phyloP scores from a whole-genome alignment of 768 basidiomycete species.

The Trametes cingulata region DNA sequence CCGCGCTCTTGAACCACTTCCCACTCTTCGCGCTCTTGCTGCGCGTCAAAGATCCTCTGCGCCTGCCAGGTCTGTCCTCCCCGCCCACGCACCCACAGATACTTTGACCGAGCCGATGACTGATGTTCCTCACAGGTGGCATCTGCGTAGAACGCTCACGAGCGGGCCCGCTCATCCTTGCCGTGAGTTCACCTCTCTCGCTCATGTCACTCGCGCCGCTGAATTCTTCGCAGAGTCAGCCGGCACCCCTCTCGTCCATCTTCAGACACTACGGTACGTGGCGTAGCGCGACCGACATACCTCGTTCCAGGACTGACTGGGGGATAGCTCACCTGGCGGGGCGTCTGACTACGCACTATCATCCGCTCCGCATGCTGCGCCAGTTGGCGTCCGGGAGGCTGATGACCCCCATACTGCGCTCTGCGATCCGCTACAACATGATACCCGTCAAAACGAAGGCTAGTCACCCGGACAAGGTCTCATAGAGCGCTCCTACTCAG shows the following conservation, averaged over 20 bases:
- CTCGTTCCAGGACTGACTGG: too few relatives aligned
- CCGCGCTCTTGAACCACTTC: constrained; percentile 89
- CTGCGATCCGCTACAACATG: constrained; percentile 27
- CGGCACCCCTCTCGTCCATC: constrained; percentile 23
- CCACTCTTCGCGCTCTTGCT: constrained; percentile 89
- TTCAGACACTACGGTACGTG: constrained; percentile 26
- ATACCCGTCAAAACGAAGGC: not conserved
- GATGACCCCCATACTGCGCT: constrained; percentile 18
- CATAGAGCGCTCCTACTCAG: too few relatives aligned
- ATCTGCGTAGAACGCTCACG: constrained; percentile 11
- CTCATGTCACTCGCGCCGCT: not conserved
- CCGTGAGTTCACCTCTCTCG: constrained; percentile 4
- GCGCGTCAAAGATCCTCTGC: constrained; percentile 76
- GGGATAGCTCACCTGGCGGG: constrained; percentile 17
- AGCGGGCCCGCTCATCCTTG: constrained; percentile 12
- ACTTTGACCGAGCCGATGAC: too few relatives aligned
- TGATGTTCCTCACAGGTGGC: not conserved
- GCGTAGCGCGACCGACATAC: not conserved
- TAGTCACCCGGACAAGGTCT: not conserved
- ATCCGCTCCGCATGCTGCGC: constrained; percentile 20
- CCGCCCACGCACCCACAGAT: not conserved
- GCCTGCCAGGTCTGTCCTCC: constrained; percentile 67
- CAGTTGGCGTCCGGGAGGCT: constrained; percentile 18
- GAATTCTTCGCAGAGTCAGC: constrained; percentile 13
- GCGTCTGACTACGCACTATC: constrained; percentile 22